Conservation (phyloP, 495 filamentous ascomycete genomes). For the Oleoguttula mirabilis region DNA sequence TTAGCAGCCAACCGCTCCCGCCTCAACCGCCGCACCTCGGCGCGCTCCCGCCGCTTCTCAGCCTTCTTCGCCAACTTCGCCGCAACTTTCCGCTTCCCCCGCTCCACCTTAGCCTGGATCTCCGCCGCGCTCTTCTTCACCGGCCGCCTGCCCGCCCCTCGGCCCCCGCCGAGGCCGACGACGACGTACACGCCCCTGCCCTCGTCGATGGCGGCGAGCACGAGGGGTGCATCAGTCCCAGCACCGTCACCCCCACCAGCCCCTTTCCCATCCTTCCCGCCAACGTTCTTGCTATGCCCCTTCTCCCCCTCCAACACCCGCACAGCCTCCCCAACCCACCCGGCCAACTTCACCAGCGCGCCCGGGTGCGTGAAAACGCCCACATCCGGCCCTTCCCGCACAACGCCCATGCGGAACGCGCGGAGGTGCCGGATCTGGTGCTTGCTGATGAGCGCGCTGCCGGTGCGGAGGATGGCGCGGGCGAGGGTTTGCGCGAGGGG, state of each 20-base stretch:
- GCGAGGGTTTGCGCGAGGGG: constrained; percentile 80
- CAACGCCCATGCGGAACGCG: constrained; percentile 87
- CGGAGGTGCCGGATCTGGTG: constrained; percentile 83
- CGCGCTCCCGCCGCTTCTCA: constrained; percentile 41
- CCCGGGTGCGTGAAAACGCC: constrained; percentile 79
- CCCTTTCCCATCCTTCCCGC: too few relatives aligned
- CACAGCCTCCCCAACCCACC: constrained; percentile 91
- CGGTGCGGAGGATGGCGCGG: constrained; percentile 85
- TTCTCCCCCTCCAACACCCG: constrained; percentile 77
- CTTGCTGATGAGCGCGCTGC: constrained; percentile 81
- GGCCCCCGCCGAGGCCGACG: constrained; percentile 75
- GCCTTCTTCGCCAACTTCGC: constrained; percentile 39
- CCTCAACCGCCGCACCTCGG: constrained; percentile 14
- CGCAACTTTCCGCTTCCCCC: constrained; percentile 47
- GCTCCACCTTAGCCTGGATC: constrained; percentile 46
- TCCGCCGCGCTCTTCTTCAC: constrained; percentile 52
- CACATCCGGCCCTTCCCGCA: constrained; percentile 89
- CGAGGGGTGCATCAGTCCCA: constrained; percentile 52
- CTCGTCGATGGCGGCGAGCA: constrained; percentile 82
- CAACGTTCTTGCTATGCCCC: constrained; percentile 43
- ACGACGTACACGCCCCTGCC: constrained; percentile 79
- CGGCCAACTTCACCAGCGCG: constrained; percentile 78
- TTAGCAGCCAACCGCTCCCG: constrained; percentile 26
- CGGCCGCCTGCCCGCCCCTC: constrained; percentile 38
- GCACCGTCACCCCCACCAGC: constrained; percentile 41